phyloP scores from a whole-genome alignment of 352 stramenopile genomes.

The Globisporangium yorkense region DNA sequence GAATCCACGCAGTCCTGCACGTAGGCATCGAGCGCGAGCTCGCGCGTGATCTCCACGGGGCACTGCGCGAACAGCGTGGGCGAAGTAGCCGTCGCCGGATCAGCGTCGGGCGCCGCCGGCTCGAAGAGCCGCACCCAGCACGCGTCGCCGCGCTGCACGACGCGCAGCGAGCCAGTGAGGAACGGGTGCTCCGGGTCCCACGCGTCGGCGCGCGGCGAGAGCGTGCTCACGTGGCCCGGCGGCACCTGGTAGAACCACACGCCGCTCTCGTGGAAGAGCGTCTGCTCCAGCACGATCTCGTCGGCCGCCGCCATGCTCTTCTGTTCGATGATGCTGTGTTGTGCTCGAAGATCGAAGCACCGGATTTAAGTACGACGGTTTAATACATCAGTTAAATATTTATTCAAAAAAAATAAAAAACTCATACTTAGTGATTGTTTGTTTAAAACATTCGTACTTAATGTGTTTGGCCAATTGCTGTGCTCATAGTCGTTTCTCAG shows the following conservation, averaged over 20 bases:
- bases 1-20: constrained; percentile 85
- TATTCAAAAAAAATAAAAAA: no score
- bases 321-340: no score
- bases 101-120: constrained; percentile 20
- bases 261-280: constrained; percentile 64
- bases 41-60: constrained; percentile 58
- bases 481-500: no score
- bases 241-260: constrained; percentile 88
- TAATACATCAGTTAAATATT: no score
- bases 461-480: no score
- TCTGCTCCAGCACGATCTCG: constrained; percentile 54
- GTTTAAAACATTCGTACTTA: no score
- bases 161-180: constrained; percentile 58
- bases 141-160: constrained; percentile 67
- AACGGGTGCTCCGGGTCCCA: constrained; percentile 83
- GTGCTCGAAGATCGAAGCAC: no score
- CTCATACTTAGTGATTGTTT: no score
- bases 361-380: no score
- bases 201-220: constrained; percentile 68
- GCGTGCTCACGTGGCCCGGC: constrained; percentile 51
- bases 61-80: constrained; percentile 71
- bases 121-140: constrained; percentile 78
- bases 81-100: neutral
- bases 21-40: constrained; percentile 62
- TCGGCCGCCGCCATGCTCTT: constrained; percentile 6